phyloP scores from a whole-genome alignment of 2,329 filamentous ascomycete species.

The Hyphodiscus sp. region DNA sequence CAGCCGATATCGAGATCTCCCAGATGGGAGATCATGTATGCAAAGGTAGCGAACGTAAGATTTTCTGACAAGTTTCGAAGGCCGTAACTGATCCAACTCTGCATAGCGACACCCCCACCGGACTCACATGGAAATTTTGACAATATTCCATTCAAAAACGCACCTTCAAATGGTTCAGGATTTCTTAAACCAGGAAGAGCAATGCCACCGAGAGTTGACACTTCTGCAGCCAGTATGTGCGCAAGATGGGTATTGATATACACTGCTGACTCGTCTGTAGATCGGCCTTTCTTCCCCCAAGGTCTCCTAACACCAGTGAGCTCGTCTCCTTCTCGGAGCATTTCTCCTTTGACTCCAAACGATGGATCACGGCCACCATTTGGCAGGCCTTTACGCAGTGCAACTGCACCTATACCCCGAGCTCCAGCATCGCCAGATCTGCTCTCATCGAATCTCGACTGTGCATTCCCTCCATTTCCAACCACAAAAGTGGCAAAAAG shows the following conservation, averaged over 20 bases:
- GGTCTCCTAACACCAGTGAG: constrained; percentile 60
- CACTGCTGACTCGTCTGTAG: constrained; percentile 31
- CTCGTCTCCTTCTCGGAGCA: constrained; percentile 50
- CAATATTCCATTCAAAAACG: constrained; percentile 18
- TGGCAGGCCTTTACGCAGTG: constrained; percentile 30
- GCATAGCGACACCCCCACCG: constrained; percentile 26
- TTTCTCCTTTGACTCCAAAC: constrained; percentile 56
- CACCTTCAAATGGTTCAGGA: constrained; percentile 18
- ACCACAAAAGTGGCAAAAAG: constrained; percentile 25
- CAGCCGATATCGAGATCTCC: constrained; percentile 71
- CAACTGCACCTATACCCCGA: constrained; percentile 32
- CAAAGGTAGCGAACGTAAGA: constrained; percentile 41
- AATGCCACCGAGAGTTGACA: constrained; percentile 44
- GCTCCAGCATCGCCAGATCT: constrained; percentile 39
- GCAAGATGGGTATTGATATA: not conserved
- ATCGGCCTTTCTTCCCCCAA: constrained; percentile 46
- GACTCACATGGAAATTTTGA: constrained; percentile 23
- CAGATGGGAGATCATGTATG: constrained; percentile 84
- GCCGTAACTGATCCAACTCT: constrained; percentile 7
- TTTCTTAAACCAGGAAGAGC: constrained; percentile 34
- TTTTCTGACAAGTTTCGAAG: not conserved
- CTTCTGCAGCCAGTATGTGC: constrained; percentile 44
- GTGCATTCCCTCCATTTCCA: constrained; percentile 48
- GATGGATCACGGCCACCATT: constrained; percentile 39
- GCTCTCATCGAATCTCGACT: constrained; percentile 39